These are phyloP conservation scores for Beauveria sp. DNA, from an alignment of 2,329 filamentous ascomycete species.

Conservation along the genomic window DNA sequence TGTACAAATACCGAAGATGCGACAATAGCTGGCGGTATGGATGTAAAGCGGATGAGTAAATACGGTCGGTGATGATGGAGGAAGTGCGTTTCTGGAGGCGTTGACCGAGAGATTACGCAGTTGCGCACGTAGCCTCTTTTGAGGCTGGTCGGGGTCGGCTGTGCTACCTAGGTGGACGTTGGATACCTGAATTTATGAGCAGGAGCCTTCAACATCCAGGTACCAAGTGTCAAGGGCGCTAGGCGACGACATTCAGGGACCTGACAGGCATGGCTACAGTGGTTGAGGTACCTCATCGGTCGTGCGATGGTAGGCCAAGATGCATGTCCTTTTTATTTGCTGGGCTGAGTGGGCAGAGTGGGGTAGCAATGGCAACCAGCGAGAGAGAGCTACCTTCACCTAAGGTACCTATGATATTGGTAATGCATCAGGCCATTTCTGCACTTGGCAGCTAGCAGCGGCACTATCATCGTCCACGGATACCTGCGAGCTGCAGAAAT, in stretches of 20 bases:
- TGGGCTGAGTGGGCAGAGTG: too few relatives aligned
- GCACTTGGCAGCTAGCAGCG: neutral
- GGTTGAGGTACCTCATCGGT: neutral
- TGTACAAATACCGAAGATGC: neutral
- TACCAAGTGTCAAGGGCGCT: neutral
- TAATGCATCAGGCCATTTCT: neutral
- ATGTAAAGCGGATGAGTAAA: neutral
- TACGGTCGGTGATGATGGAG: neutral
- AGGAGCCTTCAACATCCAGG: neutral
- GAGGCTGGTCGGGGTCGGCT: neutral
- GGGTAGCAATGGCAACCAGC: too few relatives aligned
- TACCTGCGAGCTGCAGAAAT: neutral
- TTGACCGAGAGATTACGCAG: constrained; percentile 12
- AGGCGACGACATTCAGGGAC: constrained; percentile 8
- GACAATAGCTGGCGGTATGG: neutral
- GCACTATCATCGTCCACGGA: neutral
- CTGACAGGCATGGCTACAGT: neutral
- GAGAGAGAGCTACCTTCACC: neutral
- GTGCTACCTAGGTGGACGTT: neutral
- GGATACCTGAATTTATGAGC: neutral
- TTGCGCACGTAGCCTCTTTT: constrained; percentile 13
- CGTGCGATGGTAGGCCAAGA: neutral
- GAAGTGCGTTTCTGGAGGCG: neutral
- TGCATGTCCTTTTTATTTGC: neutral
- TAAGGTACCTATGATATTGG: neutral